phyloP scores from a whole-genome alignment of 2,329 filamentous ascomycete species.

The Fusarium xylarioides region DNA sequence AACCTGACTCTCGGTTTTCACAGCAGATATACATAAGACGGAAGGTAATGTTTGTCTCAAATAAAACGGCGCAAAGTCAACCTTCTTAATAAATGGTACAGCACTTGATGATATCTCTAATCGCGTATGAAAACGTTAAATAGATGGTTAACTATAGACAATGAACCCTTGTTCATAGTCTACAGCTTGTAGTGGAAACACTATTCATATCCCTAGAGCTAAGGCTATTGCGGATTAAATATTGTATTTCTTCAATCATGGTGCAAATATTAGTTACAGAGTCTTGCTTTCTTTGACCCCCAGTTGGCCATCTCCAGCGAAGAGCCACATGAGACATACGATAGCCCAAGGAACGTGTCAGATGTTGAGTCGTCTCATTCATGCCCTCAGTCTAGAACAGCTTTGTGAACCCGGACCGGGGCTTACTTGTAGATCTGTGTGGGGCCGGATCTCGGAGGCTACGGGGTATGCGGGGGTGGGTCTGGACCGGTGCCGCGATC shows the following conservation, averaged over 20 bases:
- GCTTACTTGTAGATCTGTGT: neutral
- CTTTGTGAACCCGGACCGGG: neutral
- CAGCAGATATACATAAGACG: neutral
- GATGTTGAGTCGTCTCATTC: neutral
- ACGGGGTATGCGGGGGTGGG: neutral
- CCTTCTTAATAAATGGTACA: no score
- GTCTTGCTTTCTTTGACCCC: neutral
- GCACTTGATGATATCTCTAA: neutral
- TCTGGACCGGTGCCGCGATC: slow-evolving; percentile 1
- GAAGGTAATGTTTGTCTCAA: neutral
- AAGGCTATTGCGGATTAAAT: neutral
- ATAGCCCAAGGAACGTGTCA: neutral
- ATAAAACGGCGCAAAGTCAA: neutral
- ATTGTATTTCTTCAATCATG: neutral
- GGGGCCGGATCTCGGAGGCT: slow-evolving; percentile 4
- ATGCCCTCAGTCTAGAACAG: neutral
- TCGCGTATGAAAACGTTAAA: neutral
- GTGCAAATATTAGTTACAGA: neutral
- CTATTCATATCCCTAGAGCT: neutral
- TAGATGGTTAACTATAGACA: neutral
- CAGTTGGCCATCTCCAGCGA: neutral
- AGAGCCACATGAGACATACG: neutral
- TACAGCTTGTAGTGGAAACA: neutral
- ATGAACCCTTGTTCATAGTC: neutral
- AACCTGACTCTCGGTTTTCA: neutral